Evolutionary conservation across 1,139 yeast genomes (phyloP).

Genomic region (Pichia sp.): DNA sequence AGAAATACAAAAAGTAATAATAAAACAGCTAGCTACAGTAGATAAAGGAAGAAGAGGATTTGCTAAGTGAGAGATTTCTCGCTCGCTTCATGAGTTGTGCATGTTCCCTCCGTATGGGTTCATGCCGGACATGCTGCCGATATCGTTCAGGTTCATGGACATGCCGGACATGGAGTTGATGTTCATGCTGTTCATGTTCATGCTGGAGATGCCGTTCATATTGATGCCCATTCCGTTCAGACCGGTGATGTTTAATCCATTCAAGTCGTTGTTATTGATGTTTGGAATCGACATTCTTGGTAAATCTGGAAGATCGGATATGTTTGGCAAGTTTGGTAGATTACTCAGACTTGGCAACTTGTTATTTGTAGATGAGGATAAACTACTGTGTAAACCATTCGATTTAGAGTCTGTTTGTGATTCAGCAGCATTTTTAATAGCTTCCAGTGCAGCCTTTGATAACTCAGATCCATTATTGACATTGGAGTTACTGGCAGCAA

Average conservation of each 20-base stretch:
- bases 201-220: neutral
- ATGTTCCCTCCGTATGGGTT: conserved; percentile 6
- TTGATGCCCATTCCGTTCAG: neutral
- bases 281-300: conserved; percentile 4
- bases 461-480: too few relatives aligned
- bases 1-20: too few relatives aligned
- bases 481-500: too few relatives aligned
- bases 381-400: neutral
- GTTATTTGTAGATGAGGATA: neutral
- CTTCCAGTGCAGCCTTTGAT: too few relatives aligned
- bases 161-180: neutral
- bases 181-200: conserved; percentile 1
- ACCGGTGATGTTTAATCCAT: neutral
- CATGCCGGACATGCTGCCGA: conserved; percentile 2
- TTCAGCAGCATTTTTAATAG: too few relatives aligned
- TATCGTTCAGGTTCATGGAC: conserved; percentile 6
- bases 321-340: conserved; percentile 3
- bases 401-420: neutral
- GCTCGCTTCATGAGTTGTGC: conserved; percentile 9
- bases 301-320: conserved; percentile 4
- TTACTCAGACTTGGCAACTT: conserved; percentile 6
- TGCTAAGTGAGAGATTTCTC: too few relatives aligned
- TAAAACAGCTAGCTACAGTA: too few relatives aligned
- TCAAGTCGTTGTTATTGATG: neutral
- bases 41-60: too few relatives aligned